Base-by-base conservation (phyloP, 176 grass and related monocot genomes). In the Thalia dealbata region DNA sequence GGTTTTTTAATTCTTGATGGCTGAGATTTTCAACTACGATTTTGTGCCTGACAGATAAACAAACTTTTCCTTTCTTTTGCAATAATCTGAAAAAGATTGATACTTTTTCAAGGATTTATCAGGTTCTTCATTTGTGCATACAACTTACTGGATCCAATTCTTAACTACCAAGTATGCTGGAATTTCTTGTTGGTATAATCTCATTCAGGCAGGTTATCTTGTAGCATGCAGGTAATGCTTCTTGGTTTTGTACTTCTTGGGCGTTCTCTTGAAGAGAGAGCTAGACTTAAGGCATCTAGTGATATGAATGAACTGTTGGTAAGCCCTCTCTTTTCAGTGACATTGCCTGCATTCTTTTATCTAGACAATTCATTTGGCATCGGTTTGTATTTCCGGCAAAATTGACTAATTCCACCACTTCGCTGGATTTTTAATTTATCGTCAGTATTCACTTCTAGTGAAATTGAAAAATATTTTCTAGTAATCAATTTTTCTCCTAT, bases 151-250 rank as follows among this genome's bases (percentile, higher is more conserved):
- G 6, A 32, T 65, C 27, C 12, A 14, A 30, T 65, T 35, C 6
- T 26, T 68, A 68, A 43, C 38, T 16, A 45, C 8, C 35, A 68
- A 43, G 43, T 44, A 32, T 8, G 4, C 11, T n/a, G 7, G 44
- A 22, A 27, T 13, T 43, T 30, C 2, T 68, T 68, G 16, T n/a
- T 68, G 38, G 32, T 41, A 41, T 43, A 44, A 11, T 64, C 38
- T 79, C n/a, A 52, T 87, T 88, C n/a, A 96, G 85, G 82, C 60
- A 85, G 81, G 30, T 80, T 83, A 26, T 83, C 58, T 82, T 96
- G 81, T 96, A 96, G 92, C 81, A 87, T 87, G 87, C 89, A 96
- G 93, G 89, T 96, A 62, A 96, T 96, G 93, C 89, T 96, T 92
- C 93, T 96, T 69, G 93, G 93, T 72, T 96, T 96, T 88, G 93